phyloP scores from a whole-genome alignment of 306 rosid species.

The Herpetospermum pedunculosum region DNA sequence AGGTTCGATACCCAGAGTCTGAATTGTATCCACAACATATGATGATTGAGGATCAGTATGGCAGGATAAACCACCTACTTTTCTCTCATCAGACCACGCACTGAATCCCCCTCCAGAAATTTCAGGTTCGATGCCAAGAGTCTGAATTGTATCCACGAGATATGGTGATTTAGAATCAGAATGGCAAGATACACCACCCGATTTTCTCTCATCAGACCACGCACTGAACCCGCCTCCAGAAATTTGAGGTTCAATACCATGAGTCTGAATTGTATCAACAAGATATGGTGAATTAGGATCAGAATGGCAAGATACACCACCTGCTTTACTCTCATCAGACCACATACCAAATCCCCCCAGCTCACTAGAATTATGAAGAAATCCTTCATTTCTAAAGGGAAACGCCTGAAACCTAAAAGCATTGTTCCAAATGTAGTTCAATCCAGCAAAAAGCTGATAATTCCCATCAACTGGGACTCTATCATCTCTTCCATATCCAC shows the following conservation, averaged over 20 bases:
- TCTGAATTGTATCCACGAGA: neutral
- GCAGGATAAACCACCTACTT: constrained; percentile 11
- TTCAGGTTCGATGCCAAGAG: neutral
- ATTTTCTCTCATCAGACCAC: constrained; percentile 17
- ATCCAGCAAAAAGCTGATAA: constrained; percentile 26
- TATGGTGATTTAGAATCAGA: neutral
- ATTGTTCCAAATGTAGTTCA: constrained; percentile 37
- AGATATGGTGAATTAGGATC: neutral
- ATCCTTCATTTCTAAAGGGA: constrained; percentile 15
- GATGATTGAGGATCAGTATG: constrained; percentile 7
- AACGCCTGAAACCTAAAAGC: constrained; percentile 22
- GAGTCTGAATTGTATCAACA: neutral
- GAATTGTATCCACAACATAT: neutral
- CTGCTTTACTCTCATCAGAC: constrained; percentile 1
- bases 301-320: constrained; percentile 12
- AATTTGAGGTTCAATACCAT: neutral
- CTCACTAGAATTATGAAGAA: constrained; percentile 16
- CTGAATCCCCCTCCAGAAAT: neutral
- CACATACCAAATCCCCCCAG: constrained; percentile 12
- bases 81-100: constrained; percentile 16
- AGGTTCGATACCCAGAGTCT: neutral
- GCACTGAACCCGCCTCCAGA: neutral
- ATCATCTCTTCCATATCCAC: constrained; percentile 24
- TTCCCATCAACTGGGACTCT: constrained; percentile 19
- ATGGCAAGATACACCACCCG: constrained; percentile 12